Base-by-base conservation (phyloP, 2,329 filamentous ascomycete genomes). In the Rhynchosporium secalis region DNA sequence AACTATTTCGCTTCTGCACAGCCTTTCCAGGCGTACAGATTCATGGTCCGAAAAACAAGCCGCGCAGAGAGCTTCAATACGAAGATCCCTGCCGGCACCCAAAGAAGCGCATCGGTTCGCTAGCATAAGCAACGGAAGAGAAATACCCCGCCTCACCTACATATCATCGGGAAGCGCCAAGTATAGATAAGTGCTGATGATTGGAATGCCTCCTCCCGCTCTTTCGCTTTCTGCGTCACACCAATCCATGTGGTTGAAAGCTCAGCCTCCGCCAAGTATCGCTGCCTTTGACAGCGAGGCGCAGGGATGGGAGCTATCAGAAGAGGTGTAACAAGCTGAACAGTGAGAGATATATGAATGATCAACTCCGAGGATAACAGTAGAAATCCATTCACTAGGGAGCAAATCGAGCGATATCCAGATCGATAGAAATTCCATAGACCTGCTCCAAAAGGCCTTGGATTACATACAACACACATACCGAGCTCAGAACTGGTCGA, bases 221-320 rank as follows among this genome's bases (percentile, higher is more conserved):
- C 63, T 59, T 56, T 56, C 52, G 63, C 33, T 33, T 60, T 65
- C 60, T 61, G 63, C 63, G 60, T 63, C 54, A 15, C 48, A 15
- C 38, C 52, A 59, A 55, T 55, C 41, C 62, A 63, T 56, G 12
- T 46, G 49, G 20, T 51, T 20, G 49, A 13, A 38, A 28, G 36
- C 41, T 41, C 38, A 52, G 20, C 45, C 46, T 54, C 31, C 52
- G 51, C 48, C 31, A 60, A 62, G 47, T 28, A 31, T 54, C 33
- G 33, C 46, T 38, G 10, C 26, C n/a, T 40, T 8, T 38, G 54
- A 29, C 43, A 15, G 46, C 43, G 29, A 29, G 60, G 47, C 51
- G 56, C 45, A 63, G 46, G 51, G 15, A 40, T 8, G 12, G 45
- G 10, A 13, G 20, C 15, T 40, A 31, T 12, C 13, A 20, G 29